These are phyloP conservation scores for Brasenia schreberi DNA, from an alignment of 164 flowering plant species.

Conservation along the genomic window DNA sequence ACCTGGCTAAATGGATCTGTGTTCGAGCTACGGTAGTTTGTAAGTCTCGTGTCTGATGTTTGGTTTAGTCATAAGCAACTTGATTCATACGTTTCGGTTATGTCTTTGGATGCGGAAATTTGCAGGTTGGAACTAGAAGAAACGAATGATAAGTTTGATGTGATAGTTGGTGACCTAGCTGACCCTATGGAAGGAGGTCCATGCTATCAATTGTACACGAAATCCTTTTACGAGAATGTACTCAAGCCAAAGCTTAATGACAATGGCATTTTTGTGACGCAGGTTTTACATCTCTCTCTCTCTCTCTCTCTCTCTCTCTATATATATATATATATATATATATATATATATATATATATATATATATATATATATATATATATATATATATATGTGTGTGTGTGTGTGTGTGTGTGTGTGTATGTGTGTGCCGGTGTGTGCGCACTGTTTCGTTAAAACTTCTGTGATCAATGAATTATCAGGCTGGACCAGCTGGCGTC, in stretches of 20 bases:
- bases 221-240: conserved; percentile 51
- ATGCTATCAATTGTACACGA: conserved; percentile 7
- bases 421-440: too few relatives aligned
- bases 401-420: too few relatives aligned
- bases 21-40: too few relatives aligned
- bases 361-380: too few relatives aligned
- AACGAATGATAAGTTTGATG: conserved; percentile 5
- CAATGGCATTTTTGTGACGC: conserved; percentile 84
- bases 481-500: conserved; percentile 97
- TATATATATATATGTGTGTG: too few relatives aligned
- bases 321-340: too few relatives aligned
- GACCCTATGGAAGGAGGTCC: conserved; percentile 12
- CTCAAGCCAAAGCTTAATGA: conserved; percentile 76
- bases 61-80: too few relatives aligned
- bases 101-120: background rate
- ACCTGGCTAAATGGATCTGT: too few relatives aligned
- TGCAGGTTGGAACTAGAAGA: conserved; percentile 6
- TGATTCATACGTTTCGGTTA: too few relatives aligned
- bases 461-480: background rate
- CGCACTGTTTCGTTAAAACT: too few relatives aligned
- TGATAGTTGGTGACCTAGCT: conserved; percentile 10
- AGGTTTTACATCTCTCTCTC: conserved; percentile 24
- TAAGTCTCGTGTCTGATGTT: too few relatives aligned
- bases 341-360: too few relatives aligned
- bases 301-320: background rate